A percentile compares a stretch with the other conserved stretches of the same genome.
phyloP scores from a whole-genome alignment of 257 asterid species.

The Solanum medicagineum region DNA sequence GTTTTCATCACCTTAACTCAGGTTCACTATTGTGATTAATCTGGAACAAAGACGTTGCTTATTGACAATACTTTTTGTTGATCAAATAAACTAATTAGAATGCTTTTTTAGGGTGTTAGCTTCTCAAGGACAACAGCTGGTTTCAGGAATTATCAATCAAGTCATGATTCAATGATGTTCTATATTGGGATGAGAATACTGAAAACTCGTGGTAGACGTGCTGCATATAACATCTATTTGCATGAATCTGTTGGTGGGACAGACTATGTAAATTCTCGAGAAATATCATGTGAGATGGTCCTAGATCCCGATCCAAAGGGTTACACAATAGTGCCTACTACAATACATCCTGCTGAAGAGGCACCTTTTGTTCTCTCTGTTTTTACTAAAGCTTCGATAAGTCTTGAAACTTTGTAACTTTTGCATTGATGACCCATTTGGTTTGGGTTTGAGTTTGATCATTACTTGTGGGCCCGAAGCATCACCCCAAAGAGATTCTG shows the following conservation, averaged over 20 bases:
- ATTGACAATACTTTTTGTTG: neutral
- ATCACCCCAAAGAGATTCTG: conserved; percentile 1
- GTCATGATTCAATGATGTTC: conserved; percentile 93
- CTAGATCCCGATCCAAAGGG: conserved; percentile 98
- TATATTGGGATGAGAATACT: conserved; percentile 97
- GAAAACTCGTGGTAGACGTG: conserved; percentile 95
- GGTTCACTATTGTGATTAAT: conserved; percentile 24
- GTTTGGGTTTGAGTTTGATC: neutral
- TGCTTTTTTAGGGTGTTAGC: conserved; percentile 72
- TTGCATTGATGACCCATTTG: neutral
- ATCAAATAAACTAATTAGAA: neutral
- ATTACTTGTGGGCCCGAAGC: conserved; percentile 1
- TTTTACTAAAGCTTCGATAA: conserved; percentile 80
- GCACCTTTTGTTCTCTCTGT: conserved; percentile 96
- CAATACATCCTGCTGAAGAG: conserved; percentile 99
- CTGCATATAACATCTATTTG: conserved; percentile 85
- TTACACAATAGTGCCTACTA: conserved; percentile 95
- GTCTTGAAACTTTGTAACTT: conserved; percentile 72
- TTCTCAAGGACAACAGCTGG: conserved; percentile 98
- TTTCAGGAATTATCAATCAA: conserved; percentile 88
- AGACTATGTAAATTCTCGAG: conserved; percentile 92
- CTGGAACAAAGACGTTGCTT: neutral
- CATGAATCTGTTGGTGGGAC: conserved; percentile 99
- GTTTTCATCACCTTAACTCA: conserved; percentile 94
- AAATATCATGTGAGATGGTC: conserved; percentile 99